Conservation (phyloP, 2,329 filamentous ascomycete genomes). For the Beauveria sp. region DNA sequence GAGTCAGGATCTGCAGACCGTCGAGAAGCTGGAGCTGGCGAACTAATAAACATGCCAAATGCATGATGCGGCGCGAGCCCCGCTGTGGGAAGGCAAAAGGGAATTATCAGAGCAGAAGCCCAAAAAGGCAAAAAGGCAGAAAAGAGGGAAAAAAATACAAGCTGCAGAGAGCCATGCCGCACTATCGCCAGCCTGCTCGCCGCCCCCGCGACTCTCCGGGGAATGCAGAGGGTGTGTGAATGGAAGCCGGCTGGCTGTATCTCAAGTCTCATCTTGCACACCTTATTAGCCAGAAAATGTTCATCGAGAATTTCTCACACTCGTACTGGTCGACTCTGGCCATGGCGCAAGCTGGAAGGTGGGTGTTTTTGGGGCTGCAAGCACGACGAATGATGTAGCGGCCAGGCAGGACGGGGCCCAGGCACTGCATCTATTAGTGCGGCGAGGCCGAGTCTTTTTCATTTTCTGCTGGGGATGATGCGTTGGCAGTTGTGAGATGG, state of each 20-base stretch:
- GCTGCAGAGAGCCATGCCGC: not conserved
- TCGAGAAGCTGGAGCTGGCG: not conserved
- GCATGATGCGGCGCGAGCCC: not conserved
- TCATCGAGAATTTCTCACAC: no score
- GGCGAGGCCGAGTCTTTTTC: conserved; percentile 5
- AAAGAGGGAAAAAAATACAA: no score
- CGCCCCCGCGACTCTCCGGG: not conserved
- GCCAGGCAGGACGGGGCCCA: not conserved
- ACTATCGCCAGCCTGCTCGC: not conserved
- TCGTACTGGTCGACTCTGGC: not conserved
- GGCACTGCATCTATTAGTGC: not conserved
- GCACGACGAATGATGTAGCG: not conserved
- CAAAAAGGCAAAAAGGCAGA: not conserved
- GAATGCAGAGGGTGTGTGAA: not conserved
- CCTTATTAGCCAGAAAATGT: conserved; percentile 3
- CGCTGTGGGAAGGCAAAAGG: not conserved
- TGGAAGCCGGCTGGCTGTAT: not conserved
- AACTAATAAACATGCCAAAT: conserved; percentile 7
- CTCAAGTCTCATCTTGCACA: not conserved
- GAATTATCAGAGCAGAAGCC: not conserved
- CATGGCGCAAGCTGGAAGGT: not conserved
- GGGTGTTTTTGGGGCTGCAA: not conserved
- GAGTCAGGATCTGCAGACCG: conserved; percentile 10
- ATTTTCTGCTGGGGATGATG: not conserved
- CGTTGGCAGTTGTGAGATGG: conserved; percentile 1